Evolutionary conservation across 176 grass and related monocot genomes (phyloP), one percentile per base, ranked within the genome.

Genomic region (Oropetium thomaeum): DNA sequence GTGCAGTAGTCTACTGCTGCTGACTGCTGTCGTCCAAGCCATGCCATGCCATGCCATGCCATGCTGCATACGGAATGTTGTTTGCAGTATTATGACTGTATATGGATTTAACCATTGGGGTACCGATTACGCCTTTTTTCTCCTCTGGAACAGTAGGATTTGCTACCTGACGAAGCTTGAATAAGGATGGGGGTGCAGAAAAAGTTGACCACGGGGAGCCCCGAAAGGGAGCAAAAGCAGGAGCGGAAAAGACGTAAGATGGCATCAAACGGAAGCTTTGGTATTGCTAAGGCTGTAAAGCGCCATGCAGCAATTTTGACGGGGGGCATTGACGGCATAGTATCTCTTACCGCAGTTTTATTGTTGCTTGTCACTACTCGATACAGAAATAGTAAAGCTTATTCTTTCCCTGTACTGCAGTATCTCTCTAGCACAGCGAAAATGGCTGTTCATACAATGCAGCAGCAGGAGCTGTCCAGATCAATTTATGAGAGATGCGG

Each of bases 211-310:
- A 42, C 42, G 69, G 68, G 42, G 42, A 78, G 15, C 20, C 49
- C 35, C 66, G 30, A 80, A 81, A 61, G 23, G 33, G 10, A 3
- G n/a, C 73, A 35, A 81, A 83, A 76, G 71, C 38, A 37, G 45
- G 10, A 33, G 4, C 2, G 80, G 80, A 79, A 88, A 87, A 88
- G 86, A 87, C 67, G 74, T 45, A 34, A 25, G 30, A 71, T 67
- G 49, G 58, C 73, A 82, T 87, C 68, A 74, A 45, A 37, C 61
- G 42, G 60, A 70, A 74, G 53, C 80, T 87, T 87, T 83, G 69
- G 25, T 63, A 54, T 63, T 8, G 17, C 4, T 38, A 88, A 83
- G 75, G 80, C 86, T 88, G 85, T 79, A 83, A 88, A 88, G 80
- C 2, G 27, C 7, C 28, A 1, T 2, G 40, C 23, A 51, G 22